Conservation (phyloP, 306 rosid genomes). For the Cucumis melo region DNA sequence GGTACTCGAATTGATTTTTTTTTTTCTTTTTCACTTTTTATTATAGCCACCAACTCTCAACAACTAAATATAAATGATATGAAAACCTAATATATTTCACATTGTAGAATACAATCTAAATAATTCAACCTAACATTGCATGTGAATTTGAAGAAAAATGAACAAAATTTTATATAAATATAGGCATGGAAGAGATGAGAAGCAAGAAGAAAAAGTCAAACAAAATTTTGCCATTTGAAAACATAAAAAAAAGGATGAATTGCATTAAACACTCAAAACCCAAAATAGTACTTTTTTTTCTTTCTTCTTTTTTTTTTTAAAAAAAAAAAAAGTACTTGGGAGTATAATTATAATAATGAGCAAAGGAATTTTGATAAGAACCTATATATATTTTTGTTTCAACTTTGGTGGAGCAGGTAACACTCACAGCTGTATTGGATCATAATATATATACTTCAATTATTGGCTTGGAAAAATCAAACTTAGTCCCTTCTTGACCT, state of each 20-base stretch:
- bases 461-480: not conserved
- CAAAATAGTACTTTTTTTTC: too few species aligned
- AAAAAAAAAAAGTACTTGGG: not conserved
- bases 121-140: not conserved
- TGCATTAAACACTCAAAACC: not conserved
- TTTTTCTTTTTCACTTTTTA: not conserved
- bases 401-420: slow-evolving; percentile 1
- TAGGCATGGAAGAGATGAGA: not conserved
- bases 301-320: too few species aligned
- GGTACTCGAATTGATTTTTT: not conserved
- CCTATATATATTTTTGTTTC: not conserved
- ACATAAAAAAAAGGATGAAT: not conserved
- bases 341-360: not conserved
- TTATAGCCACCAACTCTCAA: not conserved
- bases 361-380: not conserved
- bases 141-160: not conserved
- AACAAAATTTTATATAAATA: not conserved
- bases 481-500: not conserved
- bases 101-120: not conserved
- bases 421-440: not conserved
- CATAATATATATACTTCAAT: not conserved
- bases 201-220: slow-evolving; percentile 2
- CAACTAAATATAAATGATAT: not conserved
- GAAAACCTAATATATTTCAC: not conserved
- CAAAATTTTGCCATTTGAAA: not conserved